Conservation (phyloP, 495 filamentous ascomycete genomes). For the Immersiella caudata region DNA sequence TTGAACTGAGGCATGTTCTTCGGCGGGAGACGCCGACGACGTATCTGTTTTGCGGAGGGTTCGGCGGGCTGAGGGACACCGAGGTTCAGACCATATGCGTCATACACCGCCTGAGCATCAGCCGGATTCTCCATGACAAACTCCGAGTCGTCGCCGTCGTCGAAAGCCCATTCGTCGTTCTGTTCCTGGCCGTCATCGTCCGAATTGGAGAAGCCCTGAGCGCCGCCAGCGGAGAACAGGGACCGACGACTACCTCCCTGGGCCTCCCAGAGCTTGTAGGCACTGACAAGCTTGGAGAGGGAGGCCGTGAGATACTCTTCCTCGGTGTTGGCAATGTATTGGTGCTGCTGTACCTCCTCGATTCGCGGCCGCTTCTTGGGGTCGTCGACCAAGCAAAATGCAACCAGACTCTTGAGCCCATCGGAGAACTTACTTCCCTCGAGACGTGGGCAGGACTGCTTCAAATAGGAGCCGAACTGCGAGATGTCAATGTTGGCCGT, state of each 20-base stretch:
- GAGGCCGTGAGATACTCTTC: slow-evolving; percentile 17
- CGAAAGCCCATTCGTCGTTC: slow-evolving; percentile 18
- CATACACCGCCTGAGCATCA: slow-evolving; percentile 15
- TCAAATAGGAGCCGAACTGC: slow-evolving; percentile 23
- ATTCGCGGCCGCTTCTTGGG: slow-evolving; percentile 20
- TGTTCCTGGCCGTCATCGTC: slow-evolving; percentile 7
- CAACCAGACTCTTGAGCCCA: slow-evolving; percentile 18
- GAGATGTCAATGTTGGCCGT: slow-evolving; percentile 17
- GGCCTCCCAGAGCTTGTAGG: slow-evolving; percentile 22
- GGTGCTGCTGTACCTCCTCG: slow-evolving; percentile 21
- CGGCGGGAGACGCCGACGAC: slow-evolving; percentile 15
- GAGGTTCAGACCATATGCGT: slow-evolving; percentile 16
- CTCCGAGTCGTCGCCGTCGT: slow-evolving; percentile 17
- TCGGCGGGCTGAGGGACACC: neutral
- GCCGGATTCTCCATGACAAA: slow-evolving; percentile 1
- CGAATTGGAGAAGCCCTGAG: slow-evolving; percentile 16
- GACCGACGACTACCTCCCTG: slow-evolving; percentile 22
- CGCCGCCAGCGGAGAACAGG: slow-evolving; percentile 26
- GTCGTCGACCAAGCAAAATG: slow-evolving; percentile 23
- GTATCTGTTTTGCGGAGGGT: neutral
- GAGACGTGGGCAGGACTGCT: slow-evolving; percentile 20
- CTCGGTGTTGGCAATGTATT: slow-evolving; percentile 21
- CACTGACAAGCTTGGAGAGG: slow-evolving; percentile 23
- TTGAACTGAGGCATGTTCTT: slow-evolving; percentile 23
- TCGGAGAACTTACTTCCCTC: slow-evolving; percentile 22